A percentile compares a stretch with the other conserved stretches of the same genome.
Conservation (phyloP, 2,329 filamentous ascomycete species). For the Aspergillus calidoustus region DNA sequence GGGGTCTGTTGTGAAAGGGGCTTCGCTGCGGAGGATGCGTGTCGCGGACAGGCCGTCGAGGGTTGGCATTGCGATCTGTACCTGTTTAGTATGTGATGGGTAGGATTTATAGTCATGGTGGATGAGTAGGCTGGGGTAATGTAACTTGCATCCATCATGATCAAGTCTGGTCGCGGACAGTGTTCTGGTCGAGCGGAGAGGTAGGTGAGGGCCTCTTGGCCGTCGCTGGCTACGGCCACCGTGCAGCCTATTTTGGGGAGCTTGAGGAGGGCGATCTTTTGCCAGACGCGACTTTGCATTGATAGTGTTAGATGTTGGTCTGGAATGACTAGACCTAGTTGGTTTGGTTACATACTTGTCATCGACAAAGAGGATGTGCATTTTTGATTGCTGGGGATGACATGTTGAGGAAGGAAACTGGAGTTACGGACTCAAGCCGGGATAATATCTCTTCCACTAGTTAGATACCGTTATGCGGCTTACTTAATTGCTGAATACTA, state of each 20-base stretch:
- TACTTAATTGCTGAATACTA: neutral
- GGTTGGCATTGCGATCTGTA: conserved; percentile 9
- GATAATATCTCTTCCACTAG: neutral
- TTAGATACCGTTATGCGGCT: neutral
- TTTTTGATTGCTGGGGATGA: neutral
- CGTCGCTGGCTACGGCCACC: conserved; percentile 1
- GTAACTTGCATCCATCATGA: conserved; percentile 19
- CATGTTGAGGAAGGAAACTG: neutral
- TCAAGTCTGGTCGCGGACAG: conserved; percentile 13
- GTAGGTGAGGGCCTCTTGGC: conserved; percentile 18
- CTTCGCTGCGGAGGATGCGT: conserved; percentile 13
- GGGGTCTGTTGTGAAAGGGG: conserved; percentile 13
- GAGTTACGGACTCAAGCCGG: neutral
- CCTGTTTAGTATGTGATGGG: neutral
- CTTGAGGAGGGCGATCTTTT: neutral
- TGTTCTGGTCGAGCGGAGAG: conserved; percentile 1
- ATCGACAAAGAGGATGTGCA: conserved; percentile 16
- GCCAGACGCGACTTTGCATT: neutral
- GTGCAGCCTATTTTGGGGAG: conserved; percentile 10
- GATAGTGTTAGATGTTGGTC: neutral
- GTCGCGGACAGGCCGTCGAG: conserved; percentile 7
- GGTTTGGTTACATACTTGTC: conserved; percentile 7
- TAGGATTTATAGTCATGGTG: neutral
- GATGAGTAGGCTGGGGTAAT: neutral
- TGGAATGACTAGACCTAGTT: no score